These are phyloP conservation scores for Lentinus brumalis DNA, from an alignment of 768 basidiomycete genomes.

Conservation along the genomic window DNA sequence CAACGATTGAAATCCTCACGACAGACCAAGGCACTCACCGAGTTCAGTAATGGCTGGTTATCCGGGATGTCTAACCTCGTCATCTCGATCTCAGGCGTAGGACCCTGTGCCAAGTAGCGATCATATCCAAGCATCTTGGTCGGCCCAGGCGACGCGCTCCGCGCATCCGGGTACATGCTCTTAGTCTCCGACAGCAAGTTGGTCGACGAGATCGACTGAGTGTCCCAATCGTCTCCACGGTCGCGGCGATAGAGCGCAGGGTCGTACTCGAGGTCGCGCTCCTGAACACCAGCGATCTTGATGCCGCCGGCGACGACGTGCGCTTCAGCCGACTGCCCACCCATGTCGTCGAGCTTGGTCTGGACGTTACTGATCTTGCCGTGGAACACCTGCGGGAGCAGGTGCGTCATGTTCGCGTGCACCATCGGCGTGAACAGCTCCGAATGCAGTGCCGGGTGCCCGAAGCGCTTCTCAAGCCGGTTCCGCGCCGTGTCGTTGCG, in stretches of 20 bases:
- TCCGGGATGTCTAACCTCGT: constrained; percentile 51
- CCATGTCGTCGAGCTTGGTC: constrained; percentile 74
- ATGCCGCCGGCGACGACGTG: constrained; percentile 77
- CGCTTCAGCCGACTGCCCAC: constrained; percentile 75
- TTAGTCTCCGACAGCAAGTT: constrained; percentile 51
- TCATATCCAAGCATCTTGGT: constrained; percentile 48
- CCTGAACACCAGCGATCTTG: constrained; percentile 79
- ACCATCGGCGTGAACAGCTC: constrained; percentile 90
- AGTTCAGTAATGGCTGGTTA: constrained; percentile 58
- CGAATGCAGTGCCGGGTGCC: constrained; percentile 87
- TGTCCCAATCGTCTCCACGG: constrained; percentile 90
- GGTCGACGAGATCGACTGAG: constrained; percentile 68
- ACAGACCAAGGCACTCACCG: constrained; percentile 1
- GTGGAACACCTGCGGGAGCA: constrained; percentile 73
- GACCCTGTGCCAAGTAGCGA: constrained; percentile 56
- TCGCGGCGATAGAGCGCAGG: constrained; percentile 78
- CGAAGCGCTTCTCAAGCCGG: constrained; percentile 88
- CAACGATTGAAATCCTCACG: too few species aligned
- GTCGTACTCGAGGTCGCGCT: constrained; percentile 82
- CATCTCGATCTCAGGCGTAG: constrained; percentile 54
- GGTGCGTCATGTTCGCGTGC: constrained; percentile 81
- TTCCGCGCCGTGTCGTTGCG: constrained; percentile 71
- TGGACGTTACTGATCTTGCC: constrained; percentile 68
- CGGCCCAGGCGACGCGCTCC: constrained; percentile 43
- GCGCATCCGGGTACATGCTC: constrained; percentile 39